These are phyloP conservation scores for Pseudohalonectria lignicola DNA, from an alignment of 2,329 filamentous ascomycete species.

Conservation along the genomic window DNA sequence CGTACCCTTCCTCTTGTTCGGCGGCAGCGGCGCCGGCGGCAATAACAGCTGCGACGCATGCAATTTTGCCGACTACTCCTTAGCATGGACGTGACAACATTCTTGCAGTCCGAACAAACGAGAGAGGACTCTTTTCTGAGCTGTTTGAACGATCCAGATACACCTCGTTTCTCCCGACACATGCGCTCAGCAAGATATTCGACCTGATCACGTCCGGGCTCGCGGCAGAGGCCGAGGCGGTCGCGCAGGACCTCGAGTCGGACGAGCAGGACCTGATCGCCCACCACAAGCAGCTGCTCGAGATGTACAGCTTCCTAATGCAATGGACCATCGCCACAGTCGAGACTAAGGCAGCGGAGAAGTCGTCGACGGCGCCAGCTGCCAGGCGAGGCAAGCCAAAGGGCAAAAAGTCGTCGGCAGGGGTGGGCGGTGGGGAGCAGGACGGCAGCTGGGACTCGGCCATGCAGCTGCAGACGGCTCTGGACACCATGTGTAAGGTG, in stretches of 20 bases:
- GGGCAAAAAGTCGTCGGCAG: slow-evolving; percentile 57
- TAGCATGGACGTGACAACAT: too few species aligned
- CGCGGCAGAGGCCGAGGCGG: slow-evolving; percentile 73
- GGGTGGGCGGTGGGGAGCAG: slow-evolving; percentile 35
- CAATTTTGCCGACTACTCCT: too few species aligned
- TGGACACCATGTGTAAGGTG: slow-evolving; percentile 94
- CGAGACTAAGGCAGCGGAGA: slow-evolving; percentile 87
- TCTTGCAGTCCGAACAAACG: too few species aligned
- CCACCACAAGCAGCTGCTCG: slow-evolving; percentile 83
- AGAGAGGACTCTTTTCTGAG: slow-evolving; percentile 50
- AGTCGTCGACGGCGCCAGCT: slow-evolving; percentile 61
- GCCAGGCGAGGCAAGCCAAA: slow-evolving; percentile 64
- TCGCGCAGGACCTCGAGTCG: slow-evolving; percentile 76
- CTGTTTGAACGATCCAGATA: slow-evolving; percentile 61
- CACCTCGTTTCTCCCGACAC: slow-evolving; percentile 65
- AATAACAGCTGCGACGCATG: too few species aligned
- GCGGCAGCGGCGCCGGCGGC: slow-evolving; percentile 5
- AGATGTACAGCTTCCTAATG: slow-evolving; percentile 87
- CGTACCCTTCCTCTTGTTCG: slow-evolving; percentile 15
- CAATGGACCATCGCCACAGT: slow-evolving; percentile 95
- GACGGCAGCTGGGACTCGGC: slow-evolving; percentile 84
- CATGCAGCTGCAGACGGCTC: slow-evolving; percentile 72
- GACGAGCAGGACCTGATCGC: slow-evolving; percentile 82
- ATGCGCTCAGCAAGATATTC: slow-evolving; percentile 84
- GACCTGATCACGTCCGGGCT: slow-evolving; percentile 81